phyloP scores from a whole-genome alignment of 768 basidiomycete genomes.

The Asterophora lycoperdoides region DNA sequence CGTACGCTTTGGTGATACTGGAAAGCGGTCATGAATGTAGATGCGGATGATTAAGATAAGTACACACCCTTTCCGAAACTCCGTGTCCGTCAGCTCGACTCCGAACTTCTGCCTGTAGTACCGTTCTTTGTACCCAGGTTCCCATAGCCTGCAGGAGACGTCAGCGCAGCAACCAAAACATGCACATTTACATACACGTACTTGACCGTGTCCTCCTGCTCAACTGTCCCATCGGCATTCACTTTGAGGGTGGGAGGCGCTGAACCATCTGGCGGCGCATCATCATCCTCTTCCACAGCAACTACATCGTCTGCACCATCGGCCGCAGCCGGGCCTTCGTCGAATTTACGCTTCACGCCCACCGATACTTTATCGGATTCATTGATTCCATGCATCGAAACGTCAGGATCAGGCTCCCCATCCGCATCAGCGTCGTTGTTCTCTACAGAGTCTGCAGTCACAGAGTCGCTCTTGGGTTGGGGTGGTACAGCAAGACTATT shows the following conservation, averaged over 20 bases:
- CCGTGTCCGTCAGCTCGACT: conserved; percentile 60
- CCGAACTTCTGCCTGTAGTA: conserved; percentile 96
- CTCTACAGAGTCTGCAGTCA: conserved; percentile 10
- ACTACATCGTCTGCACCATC: conserved; percentile 42
- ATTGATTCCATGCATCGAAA: conserved; percentile 17
- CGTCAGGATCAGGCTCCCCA: conserved; percentile 28
- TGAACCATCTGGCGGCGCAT: conserved; percentile 35
- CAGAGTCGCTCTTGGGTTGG: conserved; percentile 16
- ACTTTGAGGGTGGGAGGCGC: conserved; percentile 66
- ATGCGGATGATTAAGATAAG: not conserved
- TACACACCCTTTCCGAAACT: conserved; percentile 70
- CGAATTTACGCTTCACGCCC: conserved; percentile 45
- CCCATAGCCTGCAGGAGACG: conserved; percentile 68
- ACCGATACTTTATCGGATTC: conserved; percentile 15
- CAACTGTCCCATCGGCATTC: conserved; percentile 88
- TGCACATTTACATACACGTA: conserved; percentile 36
- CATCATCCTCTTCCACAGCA: conserved; percentile 50
- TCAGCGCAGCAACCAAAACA: conserved; percentile 4
- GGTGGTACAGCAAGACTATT: conserved; percentile 4
- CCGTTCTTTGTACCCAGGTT: conserved; percentile 91
- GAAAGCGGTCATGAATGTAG: not conserved
- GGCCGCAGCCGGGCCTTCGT: conserved; percentile 39
- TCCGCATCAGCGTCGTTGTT: conserved; percentile 26
- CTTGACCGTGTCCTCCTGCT: conserved; percentile 92
- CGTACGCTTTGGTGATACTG: conserved; percentile 79